Conservation (phyloP, 108 stramenopile genomes). For the Parietichytrium sp. region DNA sequence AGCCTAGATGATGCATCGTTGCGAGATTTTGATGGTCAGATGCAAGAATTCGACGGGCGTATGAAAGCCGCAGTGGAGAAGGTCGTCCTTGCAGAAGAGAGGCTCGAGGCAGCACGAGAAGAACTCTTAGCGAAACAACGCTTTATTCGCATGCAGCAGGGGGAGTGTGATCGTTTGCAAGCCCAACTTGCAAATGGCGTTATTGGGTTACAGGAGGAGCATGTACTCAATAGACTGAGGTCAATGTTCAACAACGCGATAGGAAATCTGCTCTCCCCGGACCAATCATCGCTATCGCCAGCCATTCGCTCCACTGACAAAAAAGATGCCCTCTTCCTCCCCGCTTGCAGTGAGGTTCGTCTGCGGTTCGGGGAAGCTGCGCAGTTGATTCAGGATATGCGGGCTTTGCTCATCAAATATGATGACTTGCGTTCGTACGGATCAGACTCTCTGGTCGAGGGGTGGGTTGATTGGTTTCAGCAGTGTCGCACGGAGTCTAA, state of each 20-base stretch:
- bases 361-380: no score
- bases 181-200: conserved; percentile 25
- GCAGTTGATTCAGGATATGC: no score
- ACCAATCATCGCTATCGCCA: no score
- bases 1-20: not conserved
- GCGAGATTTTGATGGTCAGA: not conserved
- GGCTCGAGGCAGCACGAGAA: not conserved
- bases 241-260: no score
- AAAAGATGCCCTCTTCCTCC: no score
- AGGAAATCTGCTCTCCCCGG: no score
- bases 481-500: not conserved
- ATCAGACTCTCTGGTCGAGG: not conserved
- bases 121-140: not conserved
- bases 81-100: not conserved
- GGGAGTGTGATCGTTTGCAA: conserved; percentile 18
- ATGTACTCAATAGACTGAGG: no score
- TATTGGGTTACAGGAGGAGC: conserved; percentile 7
- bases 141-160: not conserved
- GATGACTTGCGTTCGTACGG: not conserved
- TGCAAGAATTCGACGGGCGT: no score
- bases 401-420: not conserved
- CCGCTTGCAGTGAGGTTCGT: no score
- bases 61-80: not conserved
- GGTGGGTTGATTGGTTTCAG: not conserved
- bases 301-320: no score